Evolutionary conservation across 2,329 filamentous ascomycete species (phyloP).

Genomic region (Aureobasidium musti): DNA sequence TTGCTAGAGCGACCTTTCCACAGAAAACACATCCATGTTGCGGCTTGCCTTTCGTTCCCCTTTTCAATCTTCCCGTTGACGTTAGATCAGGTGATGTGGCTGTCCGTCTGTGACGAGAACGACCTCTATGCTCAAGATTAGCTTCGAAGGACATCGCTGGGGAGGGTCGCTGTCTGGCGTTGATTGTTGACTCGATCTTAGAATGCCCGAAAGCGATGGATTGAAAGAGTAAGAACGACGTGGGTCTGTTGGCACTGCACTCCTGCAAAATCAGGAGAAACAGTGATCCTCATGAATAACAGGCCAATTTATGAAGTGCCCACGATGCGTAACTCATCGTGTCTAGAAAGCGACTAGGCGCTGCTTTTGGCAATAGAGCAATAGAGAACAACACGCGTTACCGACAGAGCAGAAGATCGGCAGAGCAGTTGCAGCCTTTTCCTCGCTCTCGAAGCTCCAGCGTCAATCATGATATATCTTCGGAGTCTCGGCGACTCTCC

Average conservation of each 20-base stretch:
- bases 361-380: too few relatives aligned
- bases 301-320: not conserved
- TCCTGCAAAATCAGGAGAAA: not conserved
- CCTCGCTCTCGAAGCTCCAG: not conserved
- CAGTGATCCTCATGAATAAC: not conserved
- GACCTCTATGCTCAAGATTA: not conserved
- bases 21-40: constrained; percentile 3
- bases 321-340: not conserved
- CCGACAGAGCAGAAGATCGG: not conserved
- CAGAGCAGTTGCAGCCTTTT: not conserved
- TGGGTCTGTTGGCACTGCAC: not conserved
- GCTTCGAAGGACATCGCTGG: not conserved
- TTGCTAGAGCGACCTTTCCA: not conserved
- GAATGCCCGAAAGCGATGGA: not conserved
- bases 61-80: not conserved
- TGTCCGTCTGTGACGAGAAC: not conserved
- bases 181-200: not conserved
- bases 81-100: not conserved
- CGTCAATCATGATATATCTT: not conserved
- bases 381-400: not conserved
- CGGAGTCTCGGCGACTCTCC: not conserved
- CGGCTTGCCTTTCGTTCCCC: not conserved
- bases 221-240: not conserved
- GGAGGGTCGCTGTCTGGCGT: not conserved
- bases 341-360: not conserved